phyloP scores from a whole-genome alignment of 108 stramenopile genomes.

The Skeletonema marinoi region DNA sequence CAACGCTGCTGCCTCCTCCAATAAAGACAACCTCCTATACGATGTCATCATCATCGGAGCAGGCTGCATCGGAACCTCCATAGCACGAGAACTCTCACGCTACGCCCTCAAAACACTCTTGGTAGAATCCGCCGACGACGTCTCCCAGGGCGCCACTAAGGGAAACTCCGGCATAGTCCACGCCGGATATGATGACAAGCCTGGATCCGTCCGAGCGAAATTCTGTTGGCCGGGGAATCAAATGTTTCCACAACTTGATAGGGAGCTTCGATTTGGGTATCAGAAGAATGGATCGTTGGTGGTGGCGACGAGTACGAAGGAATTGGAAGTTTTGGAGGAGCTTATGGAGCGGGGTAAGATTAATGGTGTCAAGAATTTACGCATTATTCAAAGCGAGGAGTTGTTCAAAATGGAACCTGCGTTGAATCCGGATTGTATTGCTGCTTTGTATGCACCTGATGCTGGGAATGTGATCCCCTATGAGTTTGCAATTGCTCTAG shows the following conservation, averaged over 20 bases:
- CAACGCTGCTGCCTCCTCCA: constrained; percentile 13
- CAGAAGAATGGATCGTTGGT: constrained; percentile 81
- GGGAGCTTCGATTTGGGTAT: constrained; percentile 82
- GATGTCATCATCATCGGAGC: constrained; percentile 73
- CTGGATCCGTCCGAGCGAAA: constrained; percentile 69
- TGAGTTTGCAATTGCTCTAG: constrained; percentile 79
- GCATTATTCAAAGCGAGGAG: constrained; percentile 65
- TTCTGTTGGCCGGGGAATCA: constrained; percentile 86
- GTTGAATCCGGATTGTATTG: constrained; percentile 64
- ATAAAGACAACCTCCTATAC: constrained; percentile 43
- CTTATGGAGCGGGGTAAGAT: constrained; percentile 65
- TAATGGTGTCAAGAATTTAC: constrained; percentile 76
- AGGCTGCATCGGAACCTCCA: constrained; percentile 79
- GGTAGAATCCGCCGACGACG: constrained; percentile 81
- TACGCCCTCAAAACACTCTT: constrained; percentile 54
- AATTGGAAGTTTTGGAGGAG: constrained; percentile 63
- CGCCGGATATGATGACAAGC: constrained; percentile 86
- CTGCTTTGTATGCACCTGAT: constrained; percentile 76
- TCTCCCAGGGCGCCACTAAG: constrained; percentile 74
- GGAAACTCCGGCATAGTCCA: constrained; percentile 89
- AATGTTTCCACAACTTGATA: constrained; percentile 81
- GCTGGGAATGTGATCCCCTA: constrained; percentile 89
- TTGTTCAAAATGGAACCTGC: constrained; percentile 70
- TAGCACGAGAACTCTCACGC: constrained; percentile 77
- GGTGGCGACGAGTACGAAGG: constrained; percentile 63